Evolutionary conservation across 768 basidiomycete genomes (phyloP).

Genomic region (Favolaschia claudopus): DNA sequence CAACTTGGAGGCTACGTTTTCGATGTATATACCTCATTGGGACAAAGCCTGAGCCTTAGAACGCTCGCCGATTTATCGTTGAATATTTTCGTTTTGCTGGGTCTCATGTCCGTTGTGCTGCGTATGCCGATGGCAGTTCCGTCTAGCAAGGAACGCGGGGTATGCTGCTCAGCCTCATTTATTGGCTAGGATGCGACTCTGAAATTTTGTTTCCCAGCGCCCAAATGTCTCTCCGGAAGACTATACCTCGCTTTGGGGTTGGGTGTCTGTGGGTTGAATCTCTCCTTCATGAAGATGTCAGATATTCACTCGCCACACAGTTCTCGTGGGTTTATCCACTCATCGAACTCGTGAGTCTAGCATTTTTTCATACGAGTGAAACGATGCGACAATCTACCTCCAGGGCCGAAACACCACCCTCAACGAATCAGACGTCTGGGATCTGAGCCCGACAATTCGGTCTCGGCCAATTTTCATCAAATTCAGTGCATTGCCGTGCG

Average conservation of each 20-base stretch:
- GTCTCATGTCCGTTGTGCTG: slow-evolving; percentile 6
- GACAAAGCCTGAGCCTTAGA: no score
- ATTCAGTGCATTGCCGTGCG: slow-evolving; percentile 37
- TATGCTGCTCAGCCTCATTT: no score
- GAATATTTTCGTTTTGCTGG: background rate
- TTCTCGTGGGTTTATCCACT: slow-evolving; percentile 69
- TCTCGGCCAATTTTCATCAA: slow-evolving; percentile 68
- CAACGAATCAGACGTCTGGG: slow-evolving; percentile 76
- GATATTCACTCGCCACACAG: slow-evolving; percentile 42
- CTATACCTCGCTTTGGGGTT: slow-evolving; percentile 73
- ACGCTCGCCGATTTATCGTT: background rate
- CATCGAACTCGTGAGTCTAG: slow-evolving; percentile 43
- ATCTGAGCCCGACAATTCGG: slow-evolving; percentile 72
- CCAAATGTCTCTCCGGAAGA: slow-evolving; percentile 71
- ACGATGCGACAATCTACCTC: background rate
- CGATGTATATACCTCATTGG: slow-evolving; percentile 9
- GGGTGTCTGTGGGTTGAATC: slow-evolving; percentile 39
- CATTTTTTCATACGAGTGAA: background rate
- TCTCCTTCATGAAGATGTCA: background rate
- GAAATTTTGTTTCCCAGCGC: no score
- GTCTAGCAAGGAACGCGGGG: no score
- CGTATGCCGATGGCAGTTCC: slow-evolving; percentile 30
- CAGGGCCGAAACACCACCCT: slow-evolving; percentile 62
- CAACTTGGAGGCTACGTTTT: slow-evolving; percentile 21
- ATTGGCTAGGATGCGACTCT: no score